A percentile compares a stretch with the other conserved stretches of the same genome.
Conservation (phyloP, 768 basidiomycete species). For the Sutorius australiensis region DNA sequence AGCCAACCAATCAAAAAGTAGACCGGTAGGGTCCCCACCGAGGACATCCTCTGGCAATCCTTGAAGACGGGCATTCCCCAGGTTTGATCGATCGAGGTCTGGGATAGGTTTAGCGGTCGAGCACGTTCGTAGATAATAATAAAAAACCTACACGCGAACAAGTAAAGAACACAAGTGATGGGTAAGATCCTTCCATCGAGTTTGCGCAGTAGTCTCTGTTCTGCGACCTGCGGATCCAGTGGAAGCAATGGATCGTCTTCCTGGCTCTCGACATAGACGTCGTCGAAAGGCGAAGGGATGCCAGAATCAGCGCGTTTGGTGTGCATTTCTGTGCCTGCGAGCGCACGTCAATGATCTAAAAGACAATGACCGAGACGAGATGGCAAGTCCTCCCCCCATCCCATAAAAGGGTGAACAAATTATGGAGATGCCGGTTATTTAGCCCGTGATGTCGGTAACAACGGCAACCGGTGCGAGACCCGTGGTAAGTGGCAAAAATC, state of each 20-base stretch:
- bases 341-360: background rate
- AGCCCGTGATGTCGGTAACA: background rate
- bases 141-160: conserved; percentile 63
- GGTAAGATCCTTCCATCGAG: conserved; percentile 67
- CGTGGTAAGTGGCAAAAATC: background rate
- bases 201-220: conserved; percentile 56
- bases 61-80: conserved; percentile 77
- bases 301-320: conserved; percentile 12
- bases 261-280: background rate
- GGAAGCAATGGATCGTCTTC: conserved; percentile 22
- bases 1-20: conserved; percentile 74
- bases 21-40: conserved; percentile 63
- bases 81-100: conserved; percentile 70
- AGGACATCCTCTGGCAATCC: conserved; percentile 63
- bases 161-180: conserved; percentile 67
- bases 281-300: conserved; percentile 5
- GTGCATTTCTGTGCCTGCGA: conserved; percentile 10
- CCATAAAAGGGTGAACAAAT: background rate
- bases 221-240: conserved; percentile 32
- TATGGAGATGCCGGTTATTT: background rate
- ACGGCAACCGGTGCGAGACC: background rate
- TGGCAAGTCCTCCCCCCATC: no score
- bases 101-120: background rate
- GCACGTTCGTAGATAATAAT: background rate
- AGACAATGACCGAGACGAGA: background rate